Base-by-base conservation (phyloP, 441 rosid species). In the Theobroma grandiflorum region DNA sequence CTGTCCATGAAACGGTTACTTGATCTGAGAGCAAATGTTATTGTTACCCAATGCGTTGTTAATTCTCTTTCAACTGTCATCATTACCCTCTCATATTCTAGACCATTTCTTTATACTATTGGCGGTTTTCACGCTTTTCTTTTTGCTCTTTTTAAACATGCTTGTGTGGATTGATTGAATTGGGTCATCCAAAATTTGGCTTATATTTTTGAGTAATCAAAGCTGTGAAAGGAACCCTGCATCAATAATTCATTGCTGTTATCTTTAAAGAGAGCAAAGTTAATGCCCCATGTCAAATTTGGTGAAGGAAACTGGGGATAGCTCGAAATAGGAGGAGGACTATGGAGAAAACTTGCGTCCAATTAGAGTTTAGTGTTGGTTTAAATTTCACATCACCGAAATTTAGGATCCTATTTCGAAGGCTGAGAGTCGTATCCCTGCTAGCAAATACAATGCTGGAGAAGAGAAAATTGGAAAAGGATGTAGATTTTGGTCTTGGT, bases 151-250 rank as follows among this genome's bases (percentile, higher is more conserved):
- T 18, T 18, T 11, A 16, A 5, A 55, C 31, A 37, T 66, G 58
- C 12, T 47, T 22, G 42, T 26, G 61, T 0, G 64, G 55, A 55
- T 47, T 50, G 50, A 47, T 22, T 64, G 74, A 40, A 20, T 74
- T 35, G 12, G 8, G 10, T 62, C 59, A 22, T n/a, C 53, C 31
- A 20, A 71, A 57, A n/a, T 26, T 16, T 55, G 59, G 31, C 73
- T 40, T 8, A 63, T 16, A 8, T 66, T 63, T 40, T 63, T 12
- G 16, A 64, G 38, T 57, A 55, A 67, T 67, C 26, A 43, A 40
- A 33, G 22, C 26, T 67, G 22, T 80, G 79, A 75, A 80, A 68
- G 55, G 20, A 80, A 75, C 68, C 42, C 61, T 37, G 61, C 15
- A 50, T 37, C 76, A 3, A 50, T 50, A 14, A 50, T 12, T 40